Evolutionary conservation across 768 basidiomycete genomes (phyloP).

Genomic region (Termitomyces sp.): DNA sequence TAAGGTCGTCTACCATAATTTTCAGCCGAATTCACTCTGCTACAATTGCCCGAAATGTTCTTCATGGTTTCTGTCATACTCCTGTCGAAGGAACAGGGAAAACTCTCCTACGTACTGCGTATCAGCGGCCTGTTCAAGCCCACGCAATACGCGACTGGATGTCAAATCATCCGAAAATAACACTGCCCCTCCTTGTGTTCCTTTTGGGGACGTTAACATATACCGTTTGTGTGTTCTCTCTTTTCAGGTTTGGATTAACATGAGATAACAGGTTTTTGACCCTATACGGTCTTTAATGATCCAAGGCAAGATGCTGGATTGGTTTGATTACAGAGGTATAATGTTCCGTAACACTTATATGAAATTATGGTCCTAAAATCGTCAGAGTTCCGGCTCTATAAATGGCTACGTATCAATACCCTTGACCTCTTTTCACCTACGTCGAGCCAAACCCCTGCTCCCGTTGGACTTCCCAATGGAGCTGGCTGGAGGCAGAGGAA

Average conservation of each 20-base stretch:
- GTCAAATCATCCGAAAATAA: conserved; percentile 79
- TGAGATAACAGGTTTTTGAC: conserved; percentile 70
- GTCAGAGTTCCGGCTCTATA: conserved; percentile 66
- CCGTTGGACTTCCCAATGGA: conserved; percentile 19
- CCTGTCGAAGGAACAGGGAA: conserved; percentile 27
- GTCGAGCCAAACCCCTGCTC: conserved; percentile 18
- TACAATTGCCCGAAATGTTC: conserved; percentile 75
- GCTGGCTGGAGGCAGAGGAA: conserved; percentile 82
- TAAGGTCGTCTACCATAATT: conserved; percentile 58
- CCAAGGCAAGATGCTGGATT: conserved; percentile 73
- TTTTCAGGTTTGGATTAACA: background rate
- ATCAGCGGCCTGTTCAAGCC: conserved; percentile 59
- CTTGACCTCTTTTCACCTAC: conserved; percentile 37
- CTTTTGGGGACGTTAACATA: conserved; percentile 88
- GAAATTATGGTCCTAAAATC: background rate
- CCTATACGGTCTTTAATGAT: conserved; percentile 84
- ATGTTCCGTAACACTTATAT: background rate
- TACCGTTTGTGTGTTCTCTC: conserved; percentile 47
- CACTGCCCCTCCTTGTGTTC: conserved; percentile 77
- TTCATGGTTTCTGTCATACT: conserved; percentile 45
- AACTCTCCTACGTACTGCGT: conserved; percentile 47
- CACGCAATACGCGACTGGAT: conserved; percentile 77
- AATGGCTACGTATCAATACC: conserved; percentile 68
- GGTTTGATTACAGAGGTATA: conserved; percentile 78
- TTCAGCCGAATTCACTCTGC: conserved; percentile 67